Conservation (phyloP, 2,329 filamentous ascomycete species). For the Corynespora cassiicola region DNA sequence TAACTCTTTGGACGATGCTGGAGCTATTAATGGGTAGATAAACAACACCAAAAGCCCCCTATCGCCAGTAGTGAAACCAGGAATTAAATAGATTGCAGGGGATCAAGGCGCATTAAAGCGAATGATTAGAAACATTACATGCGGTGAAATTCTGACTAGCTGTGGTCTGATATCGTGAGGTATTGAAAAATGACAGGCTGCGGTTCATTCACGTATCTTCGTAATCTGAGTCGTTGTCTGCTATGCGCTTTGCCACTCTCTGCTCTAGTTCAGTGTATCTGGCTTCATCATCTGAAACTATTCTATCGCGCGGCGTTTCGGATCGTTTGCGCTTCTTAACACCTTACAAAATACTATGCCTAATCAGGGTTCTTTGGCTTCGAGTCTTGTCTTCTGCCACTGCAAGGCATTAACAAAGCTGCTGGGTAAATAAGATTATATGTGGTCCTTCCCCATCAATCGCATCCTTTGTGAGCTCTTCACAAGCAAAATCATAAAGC, state of each 20-base stretch:
- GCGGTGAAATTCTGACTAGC: no score
- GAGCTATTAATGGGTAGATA: no score
- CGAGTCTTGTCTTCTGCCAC: constrained; percentile 4
- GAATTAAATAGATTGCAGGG: no score
- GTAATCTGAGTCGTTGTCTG: constrained; percentile 23
- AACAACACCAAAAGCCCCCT: no score
- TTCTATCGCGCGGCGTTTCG: constrained; percentile 21
- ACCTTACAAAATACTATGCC: constrained; percentile 6
- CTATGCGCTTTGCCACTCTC: constrained; percentile 19
- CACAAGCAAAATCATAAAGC: constrained; percentile 20
- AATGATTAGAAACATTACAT: no score
- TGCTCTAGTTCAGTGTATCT: constrained; percentile 14
- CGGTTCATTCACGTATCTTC: no score
- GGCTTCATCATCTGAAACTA: constrained; percentile 14
- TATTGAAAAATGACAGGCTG: no score
- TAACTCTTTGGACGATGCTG: no score
- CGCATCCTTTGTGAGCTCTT: constrained; percentile 18
- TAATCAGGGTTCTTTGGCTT: constrained; percentile 1
- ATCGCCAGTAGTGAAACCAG: no score
- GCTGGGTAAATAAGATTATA: constrained; percentile 11
- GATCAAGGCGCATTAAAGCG: no score
- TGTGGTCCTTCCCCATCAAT: constrained; percentile 10
- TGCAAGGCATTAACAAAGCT: constrained; percentile 18
- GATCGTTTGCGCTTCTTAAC: constrained; percentile 16
- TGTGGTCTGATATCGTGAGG: no score